Evolutionary conservation across 192 early-diverging fungal genomes (phyloP).

Genomic region (Polychytrium aggregatum): DNA sequence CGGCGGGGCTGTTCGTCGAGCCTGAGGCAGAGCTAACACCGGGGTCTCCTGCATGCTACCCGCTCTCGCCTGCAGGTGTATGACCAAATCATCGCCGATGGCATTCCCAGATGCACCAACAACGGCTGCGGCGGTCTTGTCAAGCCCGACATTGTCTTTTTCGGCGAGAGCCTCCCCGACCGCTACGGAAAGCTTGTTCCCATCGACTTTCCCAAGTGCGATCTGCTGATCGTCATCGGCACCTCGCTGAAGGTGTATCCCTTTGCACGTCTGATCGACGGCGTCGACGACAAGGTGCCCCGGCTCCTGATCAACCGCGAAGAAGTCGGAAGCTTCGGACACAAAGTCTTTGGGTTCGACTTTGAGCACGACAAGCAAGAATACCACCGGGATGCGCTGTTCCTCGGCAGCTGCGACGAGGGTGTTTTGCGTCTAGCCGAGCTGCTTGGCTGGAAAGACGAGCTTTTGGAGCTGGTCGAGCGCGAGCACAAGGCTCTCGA

Average conservation of each 20-base stretch:
- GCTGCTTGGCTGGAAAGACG: slow-evolving; percentile 59
- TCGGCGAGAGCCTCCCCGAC: slow-evolving; percentile 77
- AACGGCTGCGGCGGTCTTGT: slow-evolving; percentile 67
- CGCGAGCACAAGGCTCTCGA: background rate
- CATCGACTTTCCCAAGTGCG: slow-evolving; percentile 65
- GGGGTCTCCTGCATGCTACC: no score
- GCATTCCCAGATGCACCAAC: slow-evolving; percentile 55
- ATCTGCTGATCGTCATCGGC: slow-evolving; percentile 88
- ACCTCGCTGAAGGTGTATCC: slow-evolving; percentile 85
- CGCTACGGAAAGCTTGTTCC: slow-evolving; percentile 52
- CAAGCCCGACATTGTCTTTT: slow-evolving; percentile 96
- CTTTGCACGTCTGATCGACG: slow-evolving; percentile 68
- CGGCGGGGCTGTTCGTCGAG: no score
- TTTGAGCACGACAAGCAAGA: slow-evolving; percentile 57
- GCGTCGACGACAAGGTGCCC: slow-evolving; percentile 52
- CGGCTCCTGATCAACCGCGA: slow-evolving; percentile 87
- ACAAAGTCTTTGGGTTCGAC: slow-evolving; percentile 41
- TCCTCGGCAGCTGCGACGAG: slow-evolving; percentile 74
- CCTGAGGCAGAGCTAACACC: no score
- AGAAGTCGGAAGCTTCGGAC: slow-evolving; percentile 45
- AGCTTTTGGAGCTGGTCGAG: slow-evolving; percentile 14
- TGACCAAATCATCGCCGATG: slow-evolving; percentile 16
- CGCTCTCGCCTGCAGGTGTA: no score
- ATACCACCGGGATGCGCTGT: slow-evolving; percentile 64
- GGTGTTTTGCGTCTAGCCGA: slow-evolving; percentile 59